Evolutionary conservation across 2,329 filamentous ascomycete species (phyloP).

Genomic region (Microcyclospora tardicrescens): DNA sequence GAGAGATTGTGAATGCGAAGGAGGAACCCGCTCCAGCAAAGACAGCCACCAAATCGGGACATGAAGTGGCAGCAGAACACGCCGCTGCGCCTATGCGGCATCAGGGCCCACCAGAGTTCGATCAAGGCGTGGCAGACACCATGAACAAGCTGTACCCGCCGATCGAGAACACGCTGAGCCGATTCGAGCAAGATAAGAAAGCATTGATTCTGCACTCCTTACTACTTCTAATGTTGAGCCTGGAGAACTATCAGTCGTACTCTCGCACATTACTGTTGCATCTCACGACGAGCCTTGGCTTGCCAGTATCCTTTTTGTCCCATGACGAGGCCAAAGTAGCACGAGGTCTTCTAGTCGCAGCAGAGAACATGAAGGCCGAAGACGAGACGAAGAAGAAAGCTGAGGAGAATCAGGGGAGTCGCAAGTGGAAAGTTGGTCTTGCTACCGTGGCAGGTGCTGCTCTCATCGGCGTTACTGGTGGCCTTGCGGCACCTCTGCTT

Average conservation of each 20-base stretch:
- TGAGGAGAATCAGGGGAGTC: conserved; percentile 51
- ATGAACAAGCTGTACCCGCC: conserved; percentile 24
- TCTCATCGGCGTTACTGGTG: conserved; percentile 69
- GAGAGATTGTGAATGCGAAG: conserved; percentile 45
- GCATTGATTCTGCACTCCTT: conserved; percentile 26
- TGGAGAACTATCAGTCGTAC: conserved; percentile 27
- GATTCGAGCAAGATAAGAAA: conserved; percentile 23
- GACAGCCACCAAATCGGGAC: conserved; percentile 3
- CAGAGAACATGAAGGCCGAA: conserved; percentile 64
- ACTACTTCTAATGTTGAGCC: conserved; percentile 25
- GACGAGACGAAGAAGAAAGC: conserved; percentile 60
- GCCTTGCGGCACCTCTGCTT: conserved; percentile 63
- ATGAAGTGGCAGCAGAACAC: conserved; percentile 3
- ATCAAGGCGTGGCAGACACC: conserved; percentile 18
- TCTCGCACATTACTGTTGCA: conserved; percentile 24
- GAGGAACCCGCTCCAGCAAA: conserved; percentile 11
- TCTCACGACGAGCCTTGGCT: conserved; percentile 22
- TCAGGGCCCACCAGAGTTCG: conserved; percentile 14
- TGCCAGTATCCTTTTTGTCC: conserved; percentile 20
- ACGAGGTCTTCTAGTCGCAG: conserved; percentile 58
- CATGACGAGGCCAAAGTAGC: conserved; percentile 54
- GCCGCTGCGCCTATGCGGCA: conserved; percentile 11
- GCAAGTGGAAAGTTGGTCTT: conserved; percentile 71
- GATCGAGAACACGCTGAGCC: conserved; percentile 24
- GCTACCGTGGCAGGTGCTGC: conserved; percentile 80